Evolutionary conservation across 2,329 filamentous ascomycete genomes (phyloP).

Genomic region (Diaporthe sp.): DNA sequence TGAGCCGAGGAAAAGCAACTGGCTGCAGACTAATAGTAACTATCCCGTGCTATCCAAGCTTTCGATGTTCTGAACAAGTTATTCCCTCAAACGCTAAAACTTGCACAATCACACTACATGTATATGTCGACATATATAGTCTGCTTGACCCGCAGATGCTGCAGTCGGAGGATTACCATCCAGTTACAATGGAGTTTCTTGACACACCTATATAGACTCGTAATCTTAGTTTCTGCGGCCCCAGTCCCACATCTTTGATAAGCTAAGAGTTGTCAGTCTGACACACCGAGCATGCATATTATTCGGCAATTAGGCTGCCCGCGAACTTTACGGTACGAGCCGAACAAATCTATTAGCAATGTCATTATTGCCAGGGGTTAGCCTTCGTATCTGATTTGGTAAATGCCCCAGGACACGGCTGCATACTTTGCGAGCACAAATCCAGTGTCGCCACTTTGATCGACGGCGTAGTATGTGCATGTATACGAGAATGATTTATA

Average conservation of each 20-base stretch:
- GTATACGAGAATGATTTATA: neutral
- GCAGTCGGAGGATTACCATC: neutral
- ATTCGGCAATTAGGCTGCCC: neutral
- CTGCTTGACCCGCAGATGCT: neutral
- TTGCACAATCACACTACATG: conserved; percentile 5
- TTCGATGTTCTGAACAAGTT: neutral
- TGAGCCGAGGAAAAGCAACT: conserved; percentile 20
- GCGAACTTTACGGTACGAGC: conserved; percentile 9
- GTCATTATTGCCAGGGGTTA: neutral
- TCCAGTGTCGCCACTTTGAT: neutral
- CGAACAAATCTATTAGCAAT: neutral
- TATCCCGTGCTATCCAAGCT: neutral
- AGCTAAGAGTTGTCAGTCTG: neutral
- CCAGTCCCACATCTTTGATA: neutral
- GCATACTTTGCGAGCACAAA: neutral
- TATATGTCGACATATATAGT: conserved; percentile 7
- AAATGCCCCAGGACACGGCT: neutral
- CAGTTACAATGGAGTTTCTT: neutral
- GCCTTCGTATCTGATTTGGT: neutral
- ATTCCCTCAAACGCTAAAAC: neutral
- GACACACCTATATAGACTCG: neutral
- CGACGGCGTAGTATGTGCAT: too few relatives aligned
- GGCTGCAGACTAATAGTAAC: neutral
- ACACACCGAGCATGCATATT: neutral
- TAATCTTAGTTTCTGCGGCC: neutral